Base-by-base conservation (phyloP, 352 stramenopile species). In the Peronospora destructor region DNA sequence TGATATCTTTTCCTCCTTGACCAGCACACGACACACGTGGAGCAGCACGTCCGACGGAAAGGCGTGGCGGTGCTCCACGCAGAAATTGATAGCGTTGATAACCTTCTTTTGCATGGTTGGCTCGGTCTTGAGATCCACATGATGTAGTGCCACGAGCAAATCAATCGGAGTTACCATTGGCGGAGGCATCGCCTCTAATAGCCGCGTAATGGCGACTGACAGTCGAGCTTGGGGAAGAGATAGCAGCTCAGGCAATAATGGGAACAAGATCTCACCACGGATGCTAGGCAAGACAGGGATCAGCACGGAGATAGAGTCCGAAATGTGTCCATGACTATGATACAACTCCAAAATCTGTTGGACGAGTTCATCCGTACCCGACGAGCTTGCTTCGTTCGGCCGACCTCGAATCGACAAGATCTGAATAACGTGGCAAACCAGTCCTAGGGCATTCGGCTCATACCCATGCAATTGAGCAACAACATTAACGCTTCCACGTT, bases 371-470 rank as follows among this genome's bases (percentile, higher is more conserved):
- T 70, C 60, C 25, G 42, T 53, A 28, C 53, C 54, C 6, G 51
- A 61, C 2, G 61, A 52, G n/a, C 53, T 61, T 12, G 62, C 60
- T 55, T 80, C 70, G 23, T 72, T 71, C 6, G 62, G 44, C 7
- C 54, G 46, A 26, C 60, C 56, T 46, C 76, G 70, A 10, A 66
- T 61, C 9, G 71, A 71, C 47, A 91, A 59, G 43, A 89, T 76
- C 44, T 87, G 74, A 54, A 91, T 78, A 34, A 91, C 68, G 56
- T 91, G 77, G 37, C 73, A 84, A 4, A 91, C 68, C 32, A 89
- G 65, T 0, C 72, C 69, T 17, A 91, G 72, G 19, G 80, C 71
- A 14, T 72, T 68, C 0, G 74, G 45, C 9, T 73, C 66, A 30
- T 85, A 88, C 6, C 71, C 74, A 14, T 87, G 64, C 16, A 91